phyloP scores from a whole-genome alignment of 1,284 basidiomycete species.

The Apiotrichum porosum region DNA sequence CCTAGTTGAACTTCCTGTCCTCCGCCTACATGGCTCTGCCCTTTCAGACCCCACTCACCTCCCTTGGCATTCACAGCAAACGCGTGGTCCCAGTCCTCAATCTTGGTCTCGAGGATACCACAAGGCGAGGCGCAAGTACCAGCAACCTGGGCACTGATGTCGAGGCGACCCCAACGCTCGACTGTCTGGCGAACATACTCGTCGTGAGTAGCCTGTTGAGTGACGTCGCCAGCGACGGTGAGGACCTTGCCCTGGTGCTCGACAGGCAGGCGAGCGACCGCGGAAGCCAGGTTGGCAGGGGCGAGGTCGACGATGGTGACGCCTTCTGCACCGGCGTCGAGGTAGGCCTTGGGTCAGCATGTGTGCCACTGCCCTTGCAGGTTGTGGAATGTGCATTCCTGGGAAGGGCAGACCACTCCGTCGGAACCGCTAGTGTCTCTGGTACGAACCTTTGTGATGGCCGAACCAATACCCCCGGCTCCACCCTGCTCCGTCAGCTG shows the following conservation, averaged over 20 bases:
- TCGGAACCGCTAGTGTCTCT: too few relatives aligned
- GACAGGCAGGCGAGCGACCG: background rate
- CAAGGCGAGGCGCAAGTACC: conserved; percentile 4
- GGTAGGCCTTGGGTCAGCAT: conserved; percentile 7
- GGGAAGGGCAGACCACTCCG: too few relatives aligned
- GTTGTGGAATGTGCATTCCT: too few relatives aligned
- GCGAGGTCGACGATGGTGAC: conserved; percentile 11
- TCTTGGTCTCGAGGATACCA: conserved; percentile 6
- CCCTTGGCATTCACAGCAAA: conserved; percentile 15
- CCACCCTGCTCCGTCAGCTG: too few relatives aligned
- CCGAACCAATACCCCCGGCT: too few relatives aligned
- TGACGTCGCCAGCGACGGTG: conserved; percentile 13
- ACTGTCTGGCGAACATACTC: conserved; percentile 5
- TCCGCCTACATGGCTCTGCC: too few relatives aligned
- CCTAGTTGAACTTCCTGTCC: too few relatives aligned
- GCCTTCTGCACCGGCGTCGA: conserved; percentile 12
- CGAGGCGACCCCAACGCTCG: conserved; percentile 15
- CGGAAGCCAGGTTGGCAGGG: background rate
- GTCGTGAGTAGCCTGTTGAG: conserved; percentile 1
- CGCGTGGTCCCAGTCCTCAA: conserved; percentile 12
- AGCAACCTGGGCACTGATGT: conserved; percentile 16
- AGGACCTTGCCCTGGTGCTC: background rate
- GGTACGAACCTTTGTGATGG: too few relatives aligned
- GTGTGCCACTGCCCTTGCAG: too few relatives aligned
- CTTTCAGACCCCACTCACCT: conserved; percentile 10